phyloP scores from a whole-genome alignment of 345 rosid species.

The Syzygium aqueum region DNA sequence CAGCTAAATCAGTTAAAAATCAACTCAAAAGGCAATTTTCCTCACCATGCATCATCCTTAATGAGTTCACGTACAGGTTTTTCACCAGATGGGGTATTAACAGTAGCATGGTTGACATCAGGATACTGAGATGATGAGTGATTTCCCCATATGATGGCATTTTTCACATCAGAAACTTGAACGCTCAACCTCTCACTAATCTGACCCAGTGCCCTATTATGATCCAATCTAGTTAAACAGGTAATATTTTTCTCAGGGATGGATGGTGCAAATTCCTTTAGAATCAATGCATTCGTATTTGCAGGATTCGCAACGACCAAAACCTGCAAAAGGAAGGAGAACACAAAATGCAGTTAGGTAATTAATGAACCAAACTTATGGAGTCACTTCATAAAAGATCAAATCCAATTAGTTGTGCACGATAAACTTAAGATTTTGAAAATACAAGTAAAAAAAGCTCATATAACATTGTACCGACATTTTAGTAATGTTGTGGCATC shows the following conservation, averaged over 20 bases:
- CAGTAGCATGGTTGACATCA: conserved; percentile 97
- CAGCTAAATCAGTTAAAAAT: too few relatives aligned
- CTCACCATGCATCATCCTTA: conserved; percentile 76
- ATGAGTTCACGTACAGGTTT: conserved; percentile 78
- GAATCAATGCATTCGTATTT: conserved; percentile 93
- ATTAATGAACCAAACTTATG: neutral
- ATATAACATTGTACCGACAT: neutral
- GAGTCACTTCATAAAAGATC: neutral
- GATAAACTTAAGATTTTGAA: neutral
- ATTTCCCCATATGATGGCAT: conserved; percentile 96
- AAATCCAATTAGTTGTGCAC: neutral
- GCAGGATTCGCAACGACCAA: conserved; percentile 99
- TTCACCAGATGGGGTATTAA: conserved; percentile 57
- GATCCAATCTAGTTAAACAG: conserved; percentile 93
- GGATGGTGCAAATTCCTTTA: conserved; percentile 96
- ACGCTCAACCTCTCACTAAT: conserved; percentile 83
- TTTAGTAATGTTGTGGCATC: neutral
- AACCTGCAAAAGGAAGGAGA: conserved; percentile 41
- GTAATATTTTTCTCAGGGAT: conserved; percentile 91
- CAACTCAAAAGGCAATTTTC: neutral
- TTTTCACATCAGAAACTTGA: conserved; percentile 88
- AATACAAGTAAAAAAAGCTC: neutral
- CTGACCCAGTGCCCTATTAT: conserved; percentile 98
- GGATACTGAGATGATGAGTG: conserved; percentile 98
- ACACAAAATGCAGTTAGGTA: neutral